Evolutionary conservation across 2,329 filamentous ascomycete species (phyloP).

Genomic region (Xylariomycetidae sp.): DNA sequence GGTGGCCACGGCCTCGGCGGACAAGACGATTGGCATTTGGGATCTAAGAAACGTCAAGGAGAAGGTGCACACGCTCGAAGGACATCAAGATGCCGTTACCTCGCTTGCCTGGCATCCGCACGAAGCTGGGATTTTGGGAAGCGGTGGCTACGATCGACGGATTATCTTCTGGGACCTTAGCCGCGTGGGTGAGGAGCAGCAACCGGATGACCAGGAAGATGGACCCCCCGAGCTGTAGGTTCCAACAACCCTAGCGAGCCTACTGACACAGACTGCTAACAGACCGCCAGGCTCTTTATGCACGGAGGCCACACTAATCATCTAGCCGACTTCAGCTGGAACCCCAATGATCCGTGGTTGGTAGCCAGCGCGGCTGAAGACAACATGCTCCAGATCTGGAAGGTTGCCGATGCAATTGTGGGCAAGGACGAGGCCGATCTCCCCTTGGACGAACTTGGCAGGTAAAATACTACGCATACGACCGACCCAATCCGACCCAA

Average conservation of each 20-base stretch:
- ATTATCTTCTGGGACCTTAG: conserved; percentile 97
- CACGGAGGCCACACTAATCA: conserved; percentile 97
- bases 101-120: conserved; percentile 92
- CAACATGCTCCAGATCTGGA: conserved; percentile 94
- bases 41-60: conserved; percentile 86
- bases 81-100: conserved; percentile 83
- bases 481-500: conserved; percentile 1
- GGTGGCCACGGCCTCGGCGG: conserved; percentile 86
- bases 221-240: conserved; percentile 88
- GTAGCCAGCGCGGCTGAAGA: conserved; percentile 94
- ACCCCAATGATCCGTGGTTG: conserved; percentile 92
- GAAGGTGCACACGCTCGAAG: conserved; percentile 84
- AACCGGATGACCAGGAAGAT: conserved; percentile 90
- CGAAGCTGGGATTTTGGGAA: conserved; percentile 82
- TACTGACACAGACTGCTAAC: too few relatives aligned
- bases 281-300: conserved; percentile 74
- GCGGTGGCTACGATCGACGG: conserved; percentile 85
- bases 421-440: conserved; percentile 70
- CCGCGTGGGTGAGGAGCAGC: conserved; percentile 86
- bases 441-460: conserved; percentile 70
- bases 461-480: conserved; percentile 36
- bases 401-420: conserved; percentile 75
- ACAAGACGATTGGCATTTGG: conserved; percentile 94
- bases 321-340: conserved; percentile 96
- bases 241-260: too few relatives aligned